Base-by-base conservation (phyloP, 2,329 filamentous ascomycete genomes). In the Raffaelea albimanens region DNA sequence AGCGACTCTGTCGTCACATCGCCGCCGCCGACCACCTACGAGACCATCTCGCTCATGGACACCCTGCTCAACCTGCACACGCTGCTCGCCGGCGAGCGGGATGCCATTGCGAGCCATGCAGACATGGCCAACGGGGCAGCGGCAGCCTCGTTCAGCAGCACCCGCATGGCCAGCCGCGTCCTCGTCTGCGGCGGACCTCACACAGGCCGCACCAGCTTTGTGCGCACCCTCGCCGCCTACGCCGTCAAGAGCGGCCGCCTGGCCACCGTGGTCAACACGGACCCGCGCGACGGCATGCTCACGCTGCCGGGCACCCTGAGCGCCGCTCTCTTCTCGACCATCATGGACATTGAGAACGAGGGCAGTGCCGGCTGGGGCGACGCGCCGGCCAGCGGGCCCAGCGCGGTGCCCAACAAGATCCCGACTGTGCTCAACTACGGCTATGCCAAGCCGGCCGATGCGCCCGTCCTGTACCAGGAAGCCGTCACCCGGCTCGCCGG, bases 401-500 rank as follows among this genome's bases (percentile, higher is more conserved):
- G 85, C 56, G 78, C 82, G 1, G 82, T 95, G 18, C 90, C 91
- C 0, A 87, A 95, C 45, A 97, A 96, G 70, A 73, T 95, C 57
- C 93, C 93, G 5, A 69, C 98, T 46, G 88, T 91, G 23, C 95
- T 95, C 61, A 87, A 89, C 64, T 95, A 87, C 63, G 91, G 93
- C 16, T 71, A 85, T 53, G 73, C 78, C 45, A 80, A 73, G 52
- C 78, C 87, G 1, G 83, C 88, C 56, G 85, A 88, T 44, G 85
- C 88, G 51, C 72, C 77, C 0, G 75, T 71, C 31, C 67, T 91
- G 40, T 97, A 85, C 68, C 84, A 80, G 59, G 76, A 82, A 13
- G 68, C 96, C 51, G 70, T 87, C 21, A 86, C 83, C 41, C 78
- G 85, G 52, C 71, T 97, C 61, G 89, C 88, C 0, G 74, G 91